Evolutionary conservation across 2,329 filamentous ascomycete genomes (phyloP).

Genomic region (Lanzia echinophila): DNA sequence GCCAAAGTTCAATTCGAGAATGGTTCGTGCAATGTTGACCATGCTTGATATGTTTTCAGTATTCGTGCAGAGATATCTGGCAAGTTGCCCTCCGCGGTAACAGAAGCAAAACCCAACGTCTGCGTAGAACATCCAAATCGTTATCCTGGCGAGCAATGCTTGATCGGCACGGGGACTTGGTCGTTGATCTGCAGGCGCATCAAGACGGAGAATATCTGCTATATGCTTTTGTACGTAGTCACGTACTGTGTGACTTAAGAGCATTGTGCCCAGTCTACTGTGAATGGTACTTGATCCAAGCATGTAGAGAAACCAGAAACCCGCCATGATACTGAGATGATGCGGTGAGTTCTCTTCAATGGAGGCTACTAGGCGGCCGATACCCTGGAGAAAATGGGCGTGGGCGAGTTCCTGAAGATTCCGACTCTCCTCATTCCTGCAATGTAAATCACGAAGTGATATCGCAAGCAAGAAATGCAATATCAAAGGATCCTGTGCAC

Average conservation of each 20-base stretch:
- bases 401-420: not conserved
- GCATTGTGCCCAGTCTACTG: not conserved
- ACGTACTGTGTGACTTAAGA: not conserved
- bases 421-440: not conserved
- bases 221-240: slow-evolving; percentile 3
- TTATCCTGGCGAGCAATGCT: not conserved
- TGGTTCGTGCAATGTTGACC: not conserved
- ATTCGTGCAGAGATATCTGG: not conserved
- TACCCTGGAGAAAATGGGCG: not conserved
- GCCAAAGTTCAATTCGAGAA: not conserved
- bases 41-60: slow-evolving; percentile 1
- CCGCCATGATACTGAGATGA: not conserved
- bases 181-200: not conserved
- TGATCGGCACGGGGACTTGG: not conserved
- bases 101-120: slow-evolving; percentile 5
- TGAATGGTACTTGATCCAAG: not conserved
- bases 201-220: not conserved
- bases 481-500: slow-evolving; percentile 3
- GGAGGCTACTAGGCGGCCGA: not conserved
- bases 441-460: not conserved
- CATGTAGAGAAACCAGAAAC: slow-evolving; percentile 8
- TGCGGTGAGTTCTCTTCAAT: not conserved
- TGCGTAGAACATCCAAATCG: slow-evolving; percentile 3
- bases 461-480: slow-evolving; percentile 3
- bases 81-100: slow-evolving; percentile 3